Base-by-base conservation (phyloP, 2,329 filamentous ascomycete genomes). In the Xylaria sp. region DNA sequence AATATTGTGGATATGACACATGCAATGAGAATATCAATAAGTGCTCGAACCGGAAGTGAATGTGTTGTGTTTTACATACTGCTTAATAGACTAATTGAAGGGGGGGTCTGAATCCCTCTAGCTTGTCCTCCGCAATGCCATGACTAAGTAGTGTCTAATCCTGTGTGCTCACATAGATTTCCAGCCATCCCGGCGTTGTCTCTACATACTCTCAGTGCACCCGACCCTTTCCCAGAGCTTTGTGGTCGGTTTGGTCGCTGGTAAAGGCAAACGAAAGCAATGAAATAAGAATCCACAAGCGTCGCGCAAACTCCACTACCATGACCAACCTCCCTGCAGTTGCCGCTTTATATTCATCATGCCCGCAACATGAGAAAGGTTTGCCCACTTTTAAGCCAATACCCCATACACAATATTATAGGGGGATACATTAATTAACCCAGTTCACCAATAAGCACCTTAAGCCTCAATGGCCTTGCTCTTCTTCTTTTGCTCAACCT, bases 401-500 rank as follows among this genome's bases (percentile, higher is more conserved):
- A 66, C 54, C 52, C 48, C 60, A 39, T 31, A 18, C 3, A 61
- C 25, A 23, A 59, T 62, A 68, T 49, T 31, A 62, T 13, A 59
- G 49, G 23, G 36, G 62, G 33, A 64, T 59, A 60, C 36, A 67
- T 66, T 66, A 66, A 58, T 65, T 60, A 68, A 67, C 62, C 36
- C 56, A 71, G 60, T 36, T 62, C 41, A 39, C 41, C 13, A 23
- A 64, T 25, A 33, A 64, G 13, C 48, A 58, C 46, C 62, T 80
- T 80, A 85, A 71, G 79, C 83, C 72, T 85, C 83, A 64, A 84
- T 78, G 36, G 83, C 82, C 81, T 86, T 85, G 76, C 86, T 90
- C 86, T 94, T 94, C 92, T 97, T 97, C 92, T 97, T 97, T 85
- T 97, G 93, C 84, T 97, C 94, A 65, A 97, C 94, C 90, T 97